Evolutionary conservation across 805 yeast genomes (phyloP), one percentile per base, ranked within the genome.

Genomic region (Suhomyces faveliae): DNA sequence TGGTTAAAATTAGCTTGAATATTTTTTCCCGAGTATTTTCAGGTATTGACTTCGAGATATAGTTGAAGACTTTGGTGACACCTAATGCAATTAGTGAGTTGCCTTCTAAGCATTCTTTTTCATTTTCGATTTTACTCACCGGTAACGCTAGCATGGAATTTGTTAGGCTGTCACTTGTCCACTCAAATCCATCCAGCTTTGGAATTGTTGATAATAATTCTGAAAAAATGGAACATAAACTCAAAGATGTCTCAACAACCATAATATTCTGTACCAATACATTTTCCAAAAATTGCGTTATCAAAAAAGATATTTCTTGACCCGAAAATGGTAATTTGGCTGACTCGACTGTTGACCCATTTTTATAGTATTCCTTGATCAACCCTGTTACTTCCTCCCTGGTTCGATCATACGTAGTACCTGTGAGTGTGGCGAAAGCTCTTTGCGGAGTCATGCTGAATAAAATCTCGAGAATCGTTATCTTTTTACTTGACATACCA

Each of bases 381-480:
- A 20, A 7, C 2, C 12, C 15, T n/a, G 40, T 21, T 21, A 20
- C 40, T 37, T 37, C 40, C n/a, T 21, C 40, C 13, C 20, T 37
- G n/a, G 21, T 15, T 17, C 37, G 19, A n/a, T 9, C 11, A 17
- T 15, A 10, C 8, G n/a, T 12, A 12, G 23, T 15, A 23, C 13
- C 21, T 40, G 12, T 11, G 15, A 43, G 27, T 8, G 51, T 38
- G 2, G 45, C 22, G n/a, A 79, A 78, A 1, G 88, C 86, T 42
- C 87, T 70, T 38, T 78, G 81, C 0, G 94, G 91, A 6, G 87
- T 75, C 43, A 79, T 58, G 1, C 70, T 71, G n/a, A 85, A 50
- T 12, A 88, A 54, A 1, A 64, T 52, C 17, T 69, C 64, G 6
- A 78, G 65, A 4, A 83, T 58, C 0, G 59, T 53, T 17, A 76